These are phyloP conservation scores for Brassica incana DNA, from an alignment of 345 rosid genomes.

Conservation along the genomic window DNA sequence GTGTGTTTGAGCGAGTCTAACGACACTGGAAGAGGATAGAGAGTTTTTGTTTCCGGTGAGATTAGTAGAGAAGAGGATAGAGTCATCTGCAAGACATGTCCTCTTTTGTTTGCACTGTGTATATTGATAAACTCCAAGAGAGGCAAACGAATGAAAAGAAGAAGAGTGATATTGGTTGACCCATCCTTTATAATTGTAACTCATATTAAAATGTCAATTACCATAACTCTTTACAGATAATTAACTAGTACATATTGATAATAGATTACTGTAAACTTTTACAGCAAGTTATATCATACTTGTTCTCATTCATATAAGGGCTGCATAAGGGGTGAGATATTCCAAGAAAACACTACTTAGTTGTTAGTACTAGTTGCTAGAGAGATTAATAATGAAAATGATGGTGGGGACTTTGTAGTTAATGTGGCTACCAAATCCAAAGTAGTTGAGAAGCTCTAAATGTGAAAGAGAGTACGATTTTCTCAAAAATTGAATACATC, in stretches of 20 bases:
- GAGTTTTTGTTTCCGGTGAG: slow-evolving; percentile 28
- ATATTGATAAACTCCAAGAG: slow-evolving; percentile 34
- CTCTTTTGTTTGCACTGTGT: slow-evolving; percentile 26
- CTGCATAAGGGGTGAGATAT: slow-evolving; percentile 10
- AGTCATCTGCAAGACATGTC: slow-evolving; percentile 13
- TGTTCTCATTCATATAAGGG: neutral
- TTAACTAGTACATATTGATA: neutral
- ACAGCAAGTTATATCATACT: neutral
- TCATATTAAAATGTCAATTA: neutral
- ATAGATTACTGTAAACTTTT: neutral
- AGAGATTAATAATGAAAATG: slow-evolving; percentile 7
- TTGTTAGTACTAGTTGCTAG: neutral
- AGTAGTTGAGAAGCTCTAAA: slow-evolving; percentile 34
- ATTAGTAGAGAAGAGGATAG: slow-evolving; percentile 18
- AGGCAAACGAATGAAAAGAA: slow-evolving; percentile 4
- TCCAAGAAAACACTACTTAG: neutral
- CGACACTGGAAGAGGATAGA: slow-evolving; percentile 16
- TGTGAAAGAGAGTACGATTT: neutral
- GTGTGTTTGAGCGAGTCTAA: slow-evolving; percentile 9
- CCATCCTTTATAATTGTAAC: neutral
- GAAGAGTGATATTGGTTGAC: slow-evolving; percentile 22
- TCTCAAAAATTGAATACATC: neutral
- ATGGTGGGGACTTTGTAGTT: slow-evolving; percentile 21
- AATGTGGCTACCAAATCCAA: slow-evolving; percentile 24
- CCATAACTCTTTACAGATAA: neutral